phyloP scores from a whole-genome alignment of 768 basidiomycete genomes.

The Lactarius hengduanensis region DNA sequence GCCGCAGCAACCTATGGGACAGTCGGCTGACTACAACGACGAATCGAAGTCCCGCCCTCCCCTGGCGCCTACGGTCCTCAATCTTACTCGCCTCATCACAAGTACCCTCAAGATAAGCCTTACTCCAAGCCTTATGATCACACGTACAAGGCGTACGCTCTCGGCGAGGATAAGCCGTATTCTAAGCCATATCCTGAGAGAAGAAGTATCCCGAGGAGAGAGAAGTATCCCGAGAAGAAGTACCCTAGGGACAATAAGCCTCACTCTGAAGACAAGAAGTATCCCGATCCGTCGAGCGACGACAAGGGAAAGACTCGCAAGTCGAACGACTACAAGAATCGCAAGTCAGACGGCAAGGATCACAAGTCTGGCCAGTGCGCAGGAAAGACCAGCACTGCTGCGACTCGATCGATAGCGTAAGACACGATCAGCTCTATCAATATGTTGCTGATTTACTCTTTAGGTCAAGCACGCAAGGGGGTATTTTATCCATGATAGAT shows the following conservation, averaged over 20 bases:
- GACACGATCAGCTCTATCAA: neutral
- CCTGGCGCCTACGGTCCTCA: constrained; percentile 7
- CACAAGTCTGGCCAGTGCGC: neutral
- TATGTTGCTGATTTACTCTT: neutral
- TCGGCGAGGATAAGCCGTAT: neutral
- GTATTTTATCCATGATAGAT: neutral
- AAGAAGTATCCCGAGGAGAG: constrained; percentile 1
- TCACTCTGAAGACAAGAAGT: constrained; percentile 1
- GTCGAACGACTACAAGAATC: neutral
- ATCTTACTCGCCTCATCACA: neutral
- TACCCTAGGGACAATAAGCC: neutral
- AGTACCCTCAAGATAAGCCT: neutral
- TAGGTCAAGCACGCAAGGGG: neutral
- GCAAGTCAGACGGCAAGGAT: neutral
- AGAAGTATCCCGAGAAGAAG: neutral
- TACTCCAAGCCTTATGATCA: neutral
- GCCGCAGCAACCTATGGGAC: constrained; percentile 18
- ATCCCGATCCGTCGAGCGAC: neutral
- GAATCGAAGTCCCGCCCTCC: constrained; percentile 6
- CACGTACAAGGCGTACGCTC: neutral
- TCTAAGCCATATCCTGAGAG: neutral
- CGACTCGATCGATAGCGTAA: neutral
- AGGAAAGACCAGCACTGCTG: neutral
- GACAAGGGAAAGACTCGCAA: neutral
- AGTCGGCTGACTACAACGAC: constrained; percentile 1